Base-by-base conservation (phyloP, 768 basidiomycete species). In the Postia placenta region DNA sequence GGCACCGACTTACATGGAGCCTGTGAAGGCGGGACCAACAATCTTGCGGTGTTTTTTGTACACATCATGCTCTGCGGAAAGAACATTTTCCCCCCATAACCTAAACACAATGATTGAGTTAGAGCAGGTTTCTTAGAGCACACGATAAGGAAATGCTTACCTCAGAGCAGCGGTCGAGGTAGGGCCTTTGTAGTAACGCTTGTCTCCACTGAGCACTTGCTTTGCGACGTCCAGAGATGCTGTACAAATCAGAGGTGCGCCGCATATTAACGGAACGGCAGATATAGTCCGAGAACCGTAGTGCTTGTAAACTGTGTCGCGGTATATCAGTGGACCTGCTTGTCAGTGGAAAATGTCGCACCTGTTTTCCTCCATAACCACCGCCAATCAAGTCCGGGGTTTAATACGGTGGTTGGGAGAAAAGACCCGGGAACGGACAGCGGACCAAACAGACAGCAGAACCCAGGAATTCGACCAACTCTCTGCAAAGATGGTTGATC, bases 1-100 rank as follows among this genome's bases (percentile, higher is more conserved):
- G 5, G 14, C 14, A 28, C 12, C 5, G 4, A 44, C 48, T 4
- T 11, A 49, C 42, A 25, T 37, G 3, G 28, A 15, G 22, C 41
- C 37, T 17, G 38, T 40, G 27, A 49, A 49, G 15, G 48, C 48
- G 17, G 48, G 48, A 9, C 42, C 48, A 11, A 44, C 48, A 5
- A 49, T 42, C n/a, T 37, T 14, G 2, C 48, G 27, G 23, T 49
- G 48, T 15, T 27, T 20, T 37, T 49, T 49, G 22, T 38, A 49
- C 17, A 33, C 42, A 12, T 49, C 48, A 30, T 25, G 17, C 17
- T 49, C 44, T 7, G 48, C 25, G 4, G 48, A 9, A 2, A 49
- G 17, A n/a, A 49, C 30, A 27, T 42, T 49, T 3, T 49, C 48
- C 3, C 48, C 48, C 48, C 48, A 49, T 17, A 49, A 37, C n/a